Evolutionary conservation across 73 alveolate species (phyloP).

Genomic region (Diophrys sp.): DNA sequence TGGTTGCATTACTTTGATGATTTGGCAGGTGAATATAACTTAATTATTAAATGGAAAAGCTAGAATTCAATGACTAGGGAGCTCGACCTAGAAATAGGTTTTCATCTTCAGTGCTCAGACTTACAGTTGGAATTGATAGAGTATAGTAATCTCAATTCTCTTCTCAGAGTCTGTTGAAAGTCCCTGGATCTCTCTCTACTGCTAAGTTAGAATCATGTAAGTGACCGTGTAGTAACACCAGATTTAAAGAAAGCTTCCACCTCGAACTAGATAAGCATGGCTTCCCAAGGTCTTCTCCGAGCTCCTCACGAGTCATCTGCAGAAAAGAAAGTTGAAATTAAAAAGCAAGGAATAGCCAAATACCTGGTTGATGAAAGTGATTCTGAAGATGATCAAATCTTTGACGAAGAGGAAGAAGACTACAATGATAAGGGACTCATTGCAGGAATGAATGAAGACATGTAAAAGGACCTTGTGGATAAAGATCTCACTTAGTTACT

Average conservation of each 20-base stretch:
- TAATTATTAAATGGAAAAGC: not conserved
- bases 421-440: not conserved
- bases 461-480: slow-evolving; percentile 29
- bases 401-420: not conserved
- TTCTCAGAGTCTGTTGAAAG: not conserved
- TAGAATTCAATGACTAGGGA: not conserved
- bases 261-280: too few species aligned
- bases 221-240: too few species aligned
- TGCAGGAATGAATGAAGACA: not conserved
- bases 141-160: not conserved
- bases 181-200: not conserved
- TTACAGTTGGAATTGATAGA: slow-evolving; percentile 4
- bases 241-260: not conserved
- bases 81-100: not conserved
- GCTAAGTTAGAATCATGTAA: not conserved
- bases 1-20: not conserved
- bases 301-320: not conserved
- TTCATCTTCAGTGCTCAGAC: slow-evolving; percentile 5
- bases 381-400: not conserved
- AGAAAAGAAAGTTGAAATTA: not conserved
- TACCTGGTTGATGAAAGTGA: slow-evolving; percentile 2
- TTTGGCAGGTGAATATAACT: not conserved
- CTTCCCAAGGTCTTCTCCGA: too few species aligned
- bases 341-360: slow-evolving; percentile 3
- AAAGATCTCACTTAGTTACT: slow-evolving; percentile 28